These are phyloP conservation scores for Amylocarpus encephaloides DNA, from an alignment of 2,329 filamentous ascomycete species.

Conservation along the genomic window DNA sequence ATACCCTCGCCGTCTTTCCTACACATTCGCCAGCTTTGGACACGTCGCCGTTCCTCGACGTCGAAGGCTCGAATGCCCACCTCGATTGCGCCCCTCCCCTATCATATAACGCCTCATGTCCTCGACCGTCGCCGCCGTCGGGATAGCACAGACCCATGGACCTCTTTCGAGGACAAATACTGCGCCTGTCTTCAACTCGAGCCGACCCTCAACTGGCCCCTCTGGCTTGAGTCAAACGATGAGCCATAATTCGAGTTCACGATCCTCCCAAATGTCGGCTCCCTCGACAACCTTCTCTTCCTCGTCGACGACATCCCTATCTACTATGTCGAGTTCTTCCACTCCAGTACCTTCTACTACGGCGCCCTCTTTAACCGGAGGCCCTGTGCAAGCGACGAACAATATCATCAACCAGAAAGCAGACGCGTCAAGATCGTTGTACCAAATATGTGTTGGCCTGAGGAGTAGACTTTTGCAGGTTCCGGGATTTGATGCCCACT, in stretches of 20 bases:
- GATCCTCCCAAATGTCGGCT: slow-evolving; percentile 58
- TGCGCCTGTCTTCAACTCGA: slow-evolving; percentile 25
- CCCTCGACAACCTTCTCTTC: slow-evolving; percentile 45
- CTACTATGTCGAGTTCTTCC: slow-evolving; percentile 28
- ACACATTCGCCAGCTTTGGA: not conserved
- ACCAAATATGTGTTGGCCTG: slow-evolving; percentile 87
- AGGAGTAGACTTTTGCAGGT: slow-evolving; percentile 77
- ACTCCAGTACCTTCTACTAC: slow-evolving; percentile 31
- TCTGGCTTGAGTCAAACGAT: slow-evolving; percentile 28
- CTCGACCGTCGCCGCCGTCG: slow-evolving; percentile 25
- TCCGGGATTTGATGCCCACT: slow-evolving; percentile 70
- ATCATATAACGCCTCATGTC: slow-evolving; percentile 22
- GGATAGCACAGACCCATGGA: slow-evolving; percentile 29
- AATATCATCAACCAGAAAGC: slow-evolving; percentile 98
- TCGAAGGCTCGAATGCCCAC: slow-evolving; percentile 17
- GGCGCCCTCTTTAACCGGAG: slow-evolving; percentile 39
- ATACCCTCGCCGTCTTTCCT: not conserved
- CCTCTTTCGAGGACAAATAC: slow-evolving; percentile 30
- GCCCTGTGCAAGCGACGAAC: slow-evolving; percentile 67
- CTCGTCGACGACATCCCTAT: slow-evolving; percentile 31
- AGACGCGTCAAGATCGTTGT: slow-evolving; percentile 84
- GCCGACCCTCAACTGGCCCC: slow-evolving; percentile 17
- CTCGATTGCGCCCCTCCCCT: slow-evolving; percentile 1
- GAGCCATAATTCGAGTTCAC: slow-evolving; percentile 36
- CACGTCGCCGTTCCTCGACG: slow-evolving; percentile 1